Evolutionary conservation across 352 stramenopile genomes (phyloP).

Genomic region (Phytophthora capsici): DNA sequence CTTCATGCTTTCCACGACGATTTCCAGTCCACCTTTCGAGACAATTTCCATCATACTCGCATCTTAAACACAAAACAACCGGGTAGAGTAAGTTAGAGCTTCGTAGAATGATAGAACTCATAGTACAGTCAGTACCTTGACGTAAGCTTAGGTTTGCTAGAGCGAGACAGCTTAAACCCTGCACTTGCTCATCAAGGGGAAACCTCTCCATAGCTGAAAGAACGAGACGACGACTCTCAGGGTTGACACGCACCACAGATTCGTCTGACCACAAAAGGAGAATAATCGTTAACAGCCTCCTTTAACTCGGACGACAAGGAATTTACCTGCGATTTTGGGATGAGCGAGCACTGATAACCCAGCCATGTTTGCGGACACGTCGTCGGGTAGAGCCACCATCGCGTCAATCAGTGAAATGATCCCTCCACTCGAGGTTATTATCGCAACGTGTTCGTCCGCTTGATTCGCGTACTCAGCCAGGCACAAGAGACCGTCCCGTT

Average conservation of each 20-base stretch:
- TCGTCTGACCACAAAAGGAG: conserved; percentile 31
- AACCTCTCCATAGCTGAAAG: conserved; percentile 68
- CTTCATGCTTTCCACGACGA: conserved; percentile 59
- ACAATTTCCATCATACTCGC: conserved; percentile 66
- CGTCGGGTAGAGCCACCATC: conserved; percentile 54
- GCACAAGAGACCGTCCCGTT: conserved; percentile 57
- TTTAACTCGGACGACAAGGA: too few relatives aligned
- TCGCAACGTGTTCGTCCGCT: conserved; percentile 30
- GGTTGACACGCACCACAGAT: conserved; percentile 53
- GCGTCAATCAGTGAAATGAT: conserved; percentile 55
- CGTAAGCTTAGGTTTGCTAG: conserved; percentile 66
- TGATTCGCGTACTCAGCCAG: conserved; percentile 45
- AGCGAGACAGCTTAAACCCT: conserved; percentile 58
- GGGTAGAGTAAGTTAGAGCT: background rate
- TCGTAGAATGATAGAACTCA: background rate
- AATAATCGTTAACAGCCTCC: background rate
- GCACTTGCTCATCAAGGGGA: conserved; percentile 60
- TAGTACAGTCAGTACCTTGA: conserved; percentile 35
- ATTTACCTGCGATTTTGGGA: conserved; percentile 49
- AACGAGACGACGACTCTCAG: conserved; percentile 58
- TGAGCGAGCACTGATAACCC: conserved; percentile 64
- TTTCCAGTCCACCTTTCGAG: conserved; percentile 53
- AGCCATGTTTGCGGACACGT: conserved; percentile 54
- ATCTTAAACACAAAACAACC: conserved; percentile 27
- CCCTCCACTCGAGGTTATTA: conserved; percentile 50